A percentile compares a stretch with the other conserved stretches of the same genome.
phyloP scores from a whole-genome alignment of 768 basidiomycete genomes.

The Auricularia sp. region DNA sequence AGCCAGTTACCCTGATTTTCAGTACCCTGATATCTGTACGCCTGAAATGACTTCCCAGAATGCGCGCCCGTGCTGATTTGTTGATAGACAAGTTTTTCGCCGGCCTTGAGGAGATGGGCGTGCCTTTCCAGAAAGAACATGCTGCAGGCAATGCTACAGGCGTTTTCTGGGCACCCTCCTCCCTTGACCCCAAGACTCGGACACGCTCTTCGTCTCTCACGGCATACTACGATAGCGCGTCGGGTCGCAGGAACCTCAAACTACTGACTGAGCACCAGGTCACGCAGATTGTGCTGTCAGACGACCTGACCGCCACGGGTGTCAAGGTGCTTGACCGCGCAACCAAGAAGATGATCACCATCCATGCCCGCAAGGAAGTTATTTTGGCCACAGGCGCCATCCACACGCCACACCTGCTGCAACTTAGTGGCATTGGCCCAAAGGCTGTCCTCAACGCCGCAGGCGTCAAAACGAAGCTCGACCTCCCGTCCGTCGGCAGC shows the following conservation, averaged over 20 bases:
- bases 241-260: not conserved
- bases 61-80: not conserved
- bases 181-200: not conserved
- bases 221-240: slow-evolving; percentile 4
- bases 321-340: not conserved
- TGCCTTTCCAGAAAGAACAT: not conserved
- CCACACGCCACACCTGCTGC: slow-evolving; percentile 31
- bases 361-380: slow-evolving; percentile 8
- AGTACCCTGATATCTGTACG: not conserved
- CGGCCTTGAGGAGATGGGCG: not conserved
- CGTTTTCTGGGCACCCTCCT: not conserved
- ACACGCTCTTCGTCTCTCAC: not conserved
- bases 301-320: not conserved
- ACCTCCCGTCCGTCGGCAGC: slow-evolving; percentile 30
- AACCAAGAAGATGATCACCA: not conserved
- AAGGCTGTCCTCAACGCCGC: slow-evolving; percentile 17
- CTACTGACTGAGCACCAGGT: not conserved
- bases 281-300: too few species aligned
- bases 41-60: not conserved
- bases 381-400: slow-evolving; percentile 13
- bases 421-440: slow-evolving; percentile 31
- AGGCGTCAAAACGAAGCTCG: slow-evolving; percentile 20
- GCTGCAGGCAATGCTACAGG: too few species aligned
- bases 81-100: not conserved
- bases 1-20: not conserved